Evolutionary conservation across 1,139 yeast genomes (phyloP), one percentile per base, ranked within the genome.

Genomic region (Nakaseomyces glabratus): DNA sequence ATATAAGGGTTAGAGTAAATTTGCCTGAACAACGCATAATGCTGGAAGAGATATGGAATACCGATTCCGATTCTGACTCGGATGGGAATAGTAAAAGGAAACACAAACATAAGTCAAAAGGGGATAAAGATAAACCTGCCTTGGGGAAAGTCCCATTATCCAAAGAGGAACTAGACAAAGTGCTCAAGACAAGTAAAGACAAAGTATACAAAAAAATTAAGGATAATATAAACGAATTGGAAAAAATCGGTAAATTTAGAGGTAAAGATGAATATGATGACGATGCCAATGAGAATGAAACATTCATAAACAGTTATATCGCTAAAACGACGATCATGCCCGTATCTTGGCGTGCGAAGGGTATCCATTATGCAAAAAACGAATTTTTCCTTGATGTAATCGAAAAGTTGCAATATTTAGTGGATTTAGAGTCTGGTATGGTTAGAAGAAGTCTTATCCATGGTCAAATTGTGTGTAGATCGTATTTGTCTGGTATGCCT

Each of bases 401-500:
- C 26, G 93, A 81, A 48, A 65, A 65, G 31, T 65, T 79, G 31
- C 75, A 76, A 43, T 74, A 80, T 65, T 61, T 74, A 37, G 77
- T 78, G 51, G 78, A 72, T 51, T 66, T 76, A 52, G 47, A 62
- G 20, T 64, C 61, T 20, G 72, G 73, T 6, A 72, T 68, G 44
- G 73, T 80, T 1, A 67, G 76, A 43, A 69, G 70, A 45, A 76
- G 78, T 48, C 71, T 73, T 45, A 76, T 81, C 17, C 61, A 66
- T 40, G 93, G 93, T 1, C 73, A 72, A 42, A 64, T 82, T 31
- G 65, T 69, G 39, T 74, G 82, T 48, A 76, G 73, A 48, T 73
- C 81, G 36, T 81, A 74, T 53, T 63, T 82, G 36, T 72, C 82
- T 30, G 93, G 93, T 6, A 81, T 81, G 90, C 93, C 93, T 0